Percentiles rank a stretch among this genome's conserved stretches.
These are phyloP conservation scores for Rhypophila decipiens DNA, from an alignment of 495 filamentous ascomycete species.

Conservation along the genomic window DNA sequence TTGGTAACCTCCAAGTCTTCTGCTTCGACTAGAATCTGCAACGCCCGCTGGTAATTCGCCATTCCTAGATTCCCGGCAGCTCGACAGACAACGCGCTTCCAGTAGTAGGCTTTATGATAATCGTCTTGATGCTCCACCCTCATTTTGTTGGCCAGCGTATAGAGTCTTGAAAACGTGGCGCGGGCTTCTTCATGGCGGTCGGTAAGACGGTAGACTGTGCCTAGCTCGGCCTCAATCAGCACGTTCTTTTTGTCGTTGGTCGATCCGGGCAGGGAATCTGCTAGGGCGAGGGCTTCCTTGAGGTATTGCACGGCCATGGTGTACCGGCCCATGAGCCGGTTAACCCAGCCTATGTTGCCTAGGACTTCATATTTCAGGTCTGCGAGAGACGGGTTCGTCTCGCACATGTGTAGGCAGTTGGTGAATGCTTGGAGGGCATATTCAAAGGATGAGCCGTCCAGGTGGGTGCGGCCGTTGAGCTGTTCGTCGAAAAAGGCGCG, in stretches of 20 bases:
- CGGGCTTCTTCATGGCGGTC: neutral
- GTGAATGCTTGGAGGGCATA: neutral
- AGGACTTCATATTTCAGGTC: neutral
- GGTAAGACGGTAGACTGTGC: neutral
- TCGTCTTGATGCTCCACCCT: conserved; percentile 10
- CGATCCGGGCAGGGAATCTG: neutral
- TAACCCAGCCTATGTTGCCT: neutral
- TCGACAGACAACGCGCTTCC: too few species aligned
- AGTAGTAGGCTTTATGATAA: too few species aligned
- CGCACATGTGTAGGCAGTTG: neutral
- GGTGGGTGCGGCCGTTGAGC: too few species aligned
- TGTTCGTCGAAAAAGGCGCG: too few species aligned
- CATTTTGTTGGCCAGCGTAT: conserved; percentile 17
- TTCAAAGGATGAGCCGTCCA: too few species aligned
- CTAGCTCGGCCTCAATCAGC: neutral
- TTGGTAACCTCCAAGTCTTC: too few species aligned
- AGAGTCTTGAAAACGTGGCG: conserved; percentile 16
- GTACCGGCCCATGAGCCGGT: neutral
- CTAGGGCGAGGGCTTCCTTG: neutral
- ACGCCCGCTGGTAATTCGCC: conserved; percentile 24
- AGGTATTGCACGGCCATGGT: neutral
- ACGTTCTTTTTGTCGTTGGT: neutral
- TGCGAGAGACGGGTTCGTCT: neutral
- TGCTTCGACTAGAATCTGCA: too few species aligned
- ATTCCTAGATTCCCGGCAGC: conserved; percentile 29